Conservation (phyloP, 2,329 filamentous ascomycete species). For the Monosporascus sp. region DNA sequence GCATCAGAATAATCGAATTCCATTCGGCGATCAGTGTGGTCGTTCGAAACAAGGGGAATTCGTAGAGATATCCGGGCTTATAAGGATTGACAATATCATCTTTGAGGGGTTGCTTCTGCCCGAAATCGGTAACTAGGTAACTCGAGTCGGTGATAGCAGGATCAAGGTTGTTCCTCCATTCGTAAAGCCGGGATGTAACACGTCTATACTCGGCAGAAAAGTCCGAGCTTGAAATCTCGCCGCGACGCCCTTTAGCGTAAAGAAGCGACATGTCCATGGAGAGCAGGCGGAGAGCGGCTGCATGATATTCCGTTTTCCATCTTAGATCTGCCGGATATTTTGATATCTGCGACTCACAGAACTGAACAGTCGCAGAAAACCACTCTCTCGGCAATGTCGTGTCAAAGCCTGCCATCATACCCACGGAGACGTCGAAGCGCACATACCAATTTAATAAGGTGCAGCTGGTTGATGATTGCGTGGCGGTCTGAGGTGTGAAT, state of each 20-base stretch:
- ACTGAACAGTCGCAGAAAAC: slow-evolving; percentile 63
- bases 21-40: slow-evolving; percentile 75
- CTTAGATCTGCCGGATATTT: slow-evolving; percentile 58
- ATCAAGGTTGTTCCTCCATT: slow-evolving; percentile 55
- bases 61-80: slow-evolving; percentile 63
- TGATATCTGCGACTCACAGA: slow-evolving; percentile 54
- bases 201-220: slow-evolving; percentile 59
- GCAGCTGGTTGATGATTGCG: slow-evolving; percentile 64
- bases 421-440: slow-evolving; percentile 80
- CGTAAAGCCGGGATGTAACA: slow-evolving; percentile 42
- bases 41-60: slow-evolving; percentile 65
- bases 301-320: slow-evolving; percentile 63
- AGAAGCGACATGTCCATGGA: slow-evolving; percentile 77
- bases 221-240: slow-evolving; percentile 58
- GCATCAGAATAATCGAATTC: slow-evolving; percentile 75
- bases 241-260: slow-evolving; percentile 63
- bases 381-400: slow-evolving; percentile 72
- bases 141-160: slow-evolving; percentile 55
- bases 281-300: slow-evolving; percentile 64
- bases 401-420: slow-evolving; percentile 74
- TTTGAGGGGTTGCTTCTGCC: slow-evolving; percentile 44
- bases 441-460: slow-evolving; percentile 85
- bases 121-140: slow-evolving; percentile 61
- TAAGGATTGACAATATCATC: slow-evolving; percentile 73
- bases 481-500: slow-evolving; percentile 71